These are phyloP conservation scores for Parachlorella kessleri DNA, from an alignment of 139 green algal species.

Conservation along the genomic window DNA sequence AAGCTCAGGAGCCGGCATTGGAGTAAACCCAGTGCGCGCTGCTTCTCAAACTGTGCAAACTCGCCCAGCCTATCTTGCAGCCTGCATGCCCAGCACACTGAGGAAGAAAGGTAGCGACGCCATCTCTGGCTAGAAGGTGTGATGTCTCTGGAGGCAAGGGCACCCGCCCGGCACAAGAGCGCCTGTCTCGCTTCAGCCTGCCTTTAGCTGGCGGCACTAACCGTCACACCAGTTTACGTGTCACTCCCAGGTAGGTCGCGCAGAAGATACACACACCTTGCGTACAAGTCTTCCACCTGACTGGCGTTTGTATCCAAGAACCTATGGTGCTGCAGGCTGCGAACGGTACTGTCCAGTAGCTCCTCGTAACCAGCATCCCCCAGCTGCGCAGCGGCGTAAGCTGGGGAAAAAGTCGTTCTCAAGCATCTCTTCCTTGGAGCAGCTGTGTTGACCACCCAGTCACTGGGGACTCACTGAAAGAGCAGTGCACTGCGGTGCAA, in stretches of 20 bases:
- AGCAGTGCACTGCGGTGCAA: no score
- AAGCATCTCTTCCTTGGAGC: no score
- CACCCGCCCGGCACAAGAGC: no score
- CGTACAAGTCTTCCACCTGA: neutral
- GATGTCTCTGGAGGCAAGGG: no score
- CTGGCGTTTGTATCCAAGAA: conserved; percentile 3
- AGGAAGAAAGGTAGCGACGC: no score
- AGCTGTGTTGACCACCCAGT: no score
- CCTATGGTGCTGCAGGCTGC: neutral
- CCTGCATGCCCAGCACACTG: conserved; percentile 1
- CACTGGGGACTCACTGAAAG: no score
- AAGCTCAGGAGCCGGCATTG: neutral
- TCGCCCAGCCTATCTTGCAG: conserved; percentile 17
- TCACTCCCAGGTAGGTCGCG: neutral
- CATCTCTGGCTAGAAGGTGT: no score
- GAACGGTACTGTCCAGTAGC: neutral
- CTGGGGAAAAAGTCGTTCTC: no score
- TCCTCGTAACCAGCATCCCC: neutral
- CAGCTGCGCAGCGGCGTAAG: neutral
- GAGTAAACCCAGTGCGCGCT: conserved; percentile 21
- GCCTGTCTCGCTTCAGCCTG: no score
- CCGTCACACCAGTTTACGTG: neutral
- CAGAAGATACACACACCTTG: conserved; percentile 1
- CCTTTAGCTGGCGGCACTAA: no score
- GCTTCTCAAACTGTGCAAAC: conserved; percentile 35